Base-by-base conservation (phyloP, 1,284 basidiomycete species). In the Melanopsichium pennsylvanicum region DNA sequence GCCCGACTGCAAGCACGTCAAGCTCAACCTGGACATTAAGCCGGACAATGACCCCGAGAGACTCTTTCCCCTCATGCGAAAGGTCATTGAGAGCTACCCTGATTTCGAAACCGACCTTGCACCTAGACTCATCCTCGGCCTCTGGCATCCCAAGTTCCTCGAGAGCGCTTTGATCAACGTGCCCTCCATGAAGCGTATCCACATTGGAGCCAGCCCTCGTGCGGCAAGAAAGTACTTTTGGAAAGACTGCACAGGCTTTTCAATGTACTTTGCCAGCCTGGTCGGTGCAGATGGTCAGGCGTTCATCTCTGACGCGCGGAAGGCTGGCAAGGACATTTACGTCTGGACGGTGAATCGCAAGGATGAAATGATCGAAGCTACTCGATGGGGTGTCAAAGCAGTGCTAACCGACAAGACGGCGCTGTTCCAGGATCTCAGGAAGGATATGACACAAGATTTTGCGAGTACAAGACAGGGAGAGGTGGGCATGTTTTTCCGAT, bases 281-380 rank as follows among this genome's bases (percentile, higher is more conserved):
- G 87, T 89, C n/a, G 88, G 87, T 2, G 81, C 83, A 13, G 92
- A 93, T 62, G 85, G 84, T 21, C 79, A 75, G 70, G 87, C 86
- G 69, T 97, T 97, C 83, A 84, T 89, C 48, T 83, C 84, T 40
- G 90, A 94, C 63, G 93, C 91, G 81, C 88, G 88, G 79, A 83
- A 79, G 15, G 88, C 87, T 0, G 90, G 90, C 19, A 99, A 99
- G 86, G 87, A 87, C 74, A 76, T 97, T 39, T 75, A 93, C 86
- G 92, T 94, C 11, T 98, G 96, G 96, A 98, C 95, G 0, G 94
- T 97, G 25, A 98, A 97, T 81, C 86, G 89, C 40, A 87, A 88
- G 10, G 87, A 88, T 58, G 89, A 95, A 80, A 97, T 98, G 94
- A 90, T 95, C 84, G 91, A 97, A 86, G 92, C 92, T 59, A 89